Evolutionary conservation across 345 rosid genomes (phyloP).

Genomic region (Barbarea vulgaris): DNA sequence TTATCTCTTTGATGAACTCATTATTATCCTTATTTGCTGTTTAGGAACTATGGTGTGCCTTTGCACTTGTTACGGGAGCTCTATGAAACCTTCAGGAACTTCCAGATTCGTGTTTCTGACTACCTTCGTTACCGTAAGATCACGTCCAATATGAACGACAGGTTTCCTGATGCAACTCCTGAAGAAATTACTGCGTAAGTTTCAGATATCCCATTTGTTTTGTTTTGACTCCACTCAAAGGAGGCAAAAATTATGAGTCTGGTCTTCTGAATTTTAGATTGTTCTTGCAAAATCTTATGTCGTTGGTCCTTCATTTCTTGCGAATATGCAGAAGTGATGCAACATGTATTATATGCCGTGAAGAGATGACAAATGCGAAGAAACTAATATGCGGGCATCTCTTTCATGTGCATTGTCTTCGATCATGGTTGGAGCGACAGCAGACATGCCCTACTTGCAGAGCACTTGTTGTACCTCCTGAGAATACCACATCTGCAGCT

Average conservation of each 20-base stretch:
- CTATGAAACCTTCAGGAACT: slow-evolving; percentile 95
- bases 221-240: slow-evolving; percentile 4
- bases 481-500: slow-evolving; percentile 56
- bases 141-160: slow-evolving; percentile 96
- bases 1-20: background rate
- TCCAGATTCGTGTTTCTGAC: slow-evolving; percentile 91
- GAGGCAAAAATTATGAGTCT: background rate
- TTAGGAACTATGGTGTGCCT: slow-evolving; percentile 96
- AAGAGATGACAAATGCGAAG: slow-evolving; percentile 96
- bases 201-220: slow-evolving; percentile 1
- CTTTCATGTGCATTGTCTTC: slow-evolving; percentile 95
- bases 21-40: background rate
- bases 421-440: slow-evolving; percentile 97
- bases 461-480: slow-evolving; percentile 92
- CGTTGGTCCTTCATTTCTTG: slow-evolving; percentile 24
- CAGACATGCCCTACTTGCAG: slow-evolving; percentile 99
- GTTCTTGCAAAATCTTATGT: slow-evolving; percentile 10
- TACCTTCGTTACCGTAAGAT: slow-evolving; percentile 87
- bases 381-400: slow-evolving; percentile 94
- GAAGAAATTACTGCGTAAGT: slow-evolving; percentile 92
- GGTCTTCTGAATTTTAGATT: background rate
- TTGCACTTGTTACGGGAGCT: slow-evolving; percentile 95
- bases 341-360: slow-evolving; percentile 97
- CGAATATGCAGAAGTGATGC: slow-evolving; percentile 75
- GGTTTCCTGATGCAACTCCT: slow-evolving; percentile 92